phyloP scores from a whole-genome alignment of 768 basidiomycete species.

The Amanita inopinata region DNA sequence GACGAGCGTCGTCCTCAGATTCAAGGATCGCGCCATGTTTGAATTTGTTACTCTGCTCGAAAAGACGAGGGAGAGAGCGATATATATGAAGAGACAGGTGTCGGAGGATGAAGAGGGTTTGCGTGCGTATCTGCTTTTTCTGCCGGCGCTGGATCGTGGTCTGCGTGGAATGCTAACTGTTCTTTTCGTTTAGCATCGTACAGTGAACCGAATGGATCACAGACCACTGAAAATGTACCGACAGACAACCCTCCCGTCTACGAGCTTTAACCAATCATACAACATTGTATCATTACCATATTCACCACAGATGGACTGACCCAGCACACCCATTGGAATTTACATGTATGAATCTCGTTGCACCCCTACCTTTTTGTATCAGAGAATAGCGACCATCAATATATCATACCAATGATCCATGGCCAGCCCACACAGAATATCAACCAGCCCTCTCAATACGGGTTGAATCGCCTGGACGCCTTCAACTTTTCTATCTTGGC shows the following conservation, averaged over 20 bases:
- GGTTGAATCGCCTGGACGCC: conserved; percentile 74
- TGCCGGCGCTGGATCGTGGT: conserved; percentile 1
- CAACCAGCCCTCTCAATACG: no score
- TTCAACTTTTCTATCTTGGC: conserved; percentile 74
- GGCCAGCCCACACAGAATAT: no score
- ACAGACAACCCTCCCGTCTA: conserved; percentile 45
- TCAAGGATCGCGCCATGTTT: conserved; percentile 61
- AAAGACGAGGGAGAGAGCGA: conserved; percentile 66
- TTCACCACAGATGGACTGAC: no score
- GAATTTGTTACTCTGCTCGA: conserved; percentile 64
- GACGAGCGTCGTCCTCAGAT: conserved; percentile 56
- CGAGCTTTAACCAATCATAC: conserved; percentile 18
- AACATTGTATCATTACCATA: no score
- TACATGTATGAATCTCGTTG: no score
- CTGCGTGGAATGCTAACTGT: neutral
- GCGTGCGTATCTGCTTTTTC: conserved; percentile 33
- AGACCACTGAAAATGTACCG: conserved; percentile 29
- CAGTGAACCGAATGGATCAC: conserved; percentile 35
- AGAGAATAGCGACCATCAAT: no score
- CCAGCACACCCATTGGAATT: no score
- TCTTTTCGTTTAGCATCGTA: conserved; percentile 30
- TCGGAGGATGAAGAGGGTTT: conserved; percentile 50
- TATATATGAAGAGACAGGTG: conserved; percentile 62
- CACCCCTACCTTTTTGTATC: no score
- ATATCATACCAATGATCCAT: no score